A percentile compares a stretch with the other conserved stretches of the same genome.
Conservation (phyloP, 768 basidiomycete genomes). For the Sarcomyxa edulis region DNA sequence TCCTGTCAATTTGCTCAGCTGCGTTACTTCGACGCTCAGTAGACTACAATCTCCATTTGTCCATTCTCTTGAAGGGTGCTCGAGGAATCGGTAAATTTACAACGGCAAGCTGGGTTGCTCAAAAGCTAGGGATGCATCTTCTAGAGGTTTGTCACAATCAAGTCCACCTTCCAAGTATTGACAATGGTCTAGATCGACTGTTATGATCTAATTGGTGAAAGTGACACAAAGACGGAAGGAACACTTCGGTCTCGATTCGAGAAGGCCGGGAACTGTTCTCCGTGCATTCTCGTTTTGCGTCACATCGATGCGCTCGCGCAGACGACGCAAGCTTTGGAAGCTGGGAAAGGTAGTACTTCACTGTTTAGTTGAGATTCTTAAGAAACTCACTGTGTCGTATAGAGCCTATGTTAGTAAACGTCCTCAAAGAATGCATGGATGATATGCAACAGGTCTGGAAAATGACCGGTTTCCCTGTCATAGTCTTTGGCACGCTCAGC, state of each 20-base stretch:
- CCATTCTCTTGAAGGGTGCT: slow-evolving; percentile 73
- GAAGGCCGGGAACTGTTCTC: slow-evolving; percentile 71
- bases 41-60: slow-evolving; percentile 59
- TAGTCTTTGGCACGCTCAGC: slow-evolving; percentile 71
- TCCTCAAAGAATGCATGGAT: slow-evolving; percentile 59
- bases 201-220: slow-evolving; percentile 78
- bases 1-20: slow-evolving; percentile 57
- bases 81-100: slow-evolving; percentile 82
- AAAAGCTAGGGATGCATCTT: slow-evolving; percentile 67
- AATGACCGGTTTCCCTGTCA: slow-evolving; percentile 60
- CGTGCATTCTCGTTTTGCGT: slow-evolving; percentile 78
- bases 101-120: slow-evolving; percentile 48
- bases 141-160: slow-evolving; percentile 51
- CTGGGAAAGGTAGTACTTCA: slow-evolving; percentile 51
- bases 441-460: slow-evolving; percentile 53
- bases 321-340: slow-evolving; percentile 57
- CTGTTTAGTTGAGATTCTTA: neutral
- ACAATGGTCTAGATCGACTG: slow-evolving; percentile 65
- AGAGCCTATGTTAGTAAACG: slow-evolving; percentile 57
- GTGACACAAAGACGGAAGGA: slow-evolving; percentile 68
- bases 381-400: slow-evolving; percentile 2
- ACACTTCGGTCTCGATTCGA: slow-evolving; percentile 70
- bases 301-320: slow-evolving; percentile 77
- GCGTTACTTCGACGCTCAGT: slow-evolving; percentile 50
- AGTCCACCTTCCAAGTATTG: neutral